Evolutionary conservation across 768 basidiomycete genomes (phyloP), one percentile per base, ranked within the genome.

Genomic region (Podaxis sp.): DNA sequence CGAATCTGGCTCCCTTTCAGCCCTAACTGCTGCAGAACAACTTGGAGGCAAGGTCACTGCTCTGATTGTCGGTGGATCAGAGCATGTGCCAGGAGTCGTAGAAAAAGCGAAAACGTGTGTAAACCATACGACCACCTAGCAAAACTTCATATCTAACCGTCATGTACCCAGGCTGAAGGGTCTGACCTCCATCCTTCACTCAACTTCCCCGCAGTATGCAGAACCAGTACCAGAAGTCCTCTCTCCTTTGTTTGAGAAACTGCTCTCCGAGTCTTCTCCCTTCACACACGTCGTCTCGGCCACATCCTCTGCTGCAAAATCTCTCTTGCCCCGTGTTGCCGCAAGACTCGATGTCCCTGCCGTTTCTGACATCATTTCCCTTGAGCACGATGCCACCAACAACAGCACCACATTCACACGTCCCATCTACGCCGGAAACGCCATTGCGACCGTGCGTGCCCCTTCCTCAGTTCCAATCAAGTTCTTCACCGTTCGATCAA

Each of bases 391-490:
- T 67, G 58, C 74, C 28, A 72, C 87, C 2, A 84, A 86, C 36
- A 88, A 89, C 64, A 82, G 79, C 66, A 93, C 93, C 40, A 92
- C 87, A 1, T 98, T 95, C 72, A 87, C 90, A 4, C 90, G 96
- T 25, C 94, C 93, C 27, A 97, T 98, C 68, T 98, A 99, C 68
- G 97, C 97, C 23, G 97, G 97, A 52, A 98, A 98, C 69, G 97
- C 97, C 48, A 93, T 98, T 59, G 84, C 95, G 25, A 96, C 95
- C 46, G 88, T 99, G 65, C 87, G 88, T 61, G 91, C 90, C 0
- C 77, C 87, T 0, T 82, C 85, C n/a, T 82, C 82, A 55, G 81
- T 97, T 67, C 82, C 84, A 32, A 74, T 95, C 77, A 98, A 98
- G 73, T 86, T 99, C 72, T 93, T 98, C 76, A 97, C 96, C 42